Percentiles rank a stretch among this genome's conserved stretches.
Conservation (phyloP, 345 rosid genomes). For the Eucalyptus curtisii region DNA sequence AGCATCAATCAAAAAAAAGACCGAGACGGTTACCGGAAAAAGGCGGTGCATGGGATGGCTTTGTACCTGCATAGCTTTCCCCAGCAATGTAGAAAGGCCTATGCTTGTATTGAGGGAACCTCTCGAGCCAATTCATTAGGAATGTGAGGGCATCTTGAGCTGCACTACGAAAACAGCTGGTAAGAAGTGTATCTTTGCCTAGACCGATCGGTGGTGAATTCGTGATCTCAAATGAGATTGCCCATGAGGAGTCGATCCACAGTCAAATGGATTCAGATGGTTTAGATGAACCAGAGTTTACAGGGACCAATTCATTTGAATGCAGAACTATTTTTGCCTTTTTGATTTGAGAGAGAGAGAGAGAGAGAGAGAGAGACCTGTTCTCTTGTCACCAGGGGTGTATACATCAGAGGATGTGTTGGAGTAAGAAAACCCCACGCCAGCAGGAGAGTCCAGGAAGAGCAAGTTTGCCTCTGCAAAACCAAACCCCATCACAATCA, state of each 20-base stretch:
- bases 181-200: neutral
- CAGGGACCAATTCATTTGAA: neutral
- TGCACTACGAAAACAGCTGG: constrained; percentile 11
- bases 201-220: neutral
- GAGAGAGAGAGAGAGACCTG: constrained; percentile 23
- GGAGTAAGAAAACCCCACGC: constrained; percentile 82
- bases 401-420: constrained; percentile 42
- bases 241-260: neutral
- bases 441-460: constrained; percentile 88
- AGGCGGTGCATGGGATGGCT: neutral
- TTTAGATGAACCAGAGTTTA: neutral
- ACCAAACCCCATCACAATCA: neutral
- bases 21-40: neutral
- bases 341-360: neutral
- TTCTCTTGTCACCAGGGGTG: constrained; percentile 63
- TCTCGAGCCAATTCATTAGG: constrained; percentile 53
- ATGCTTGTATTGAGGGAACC: constrained; percentile 62
- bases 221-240: neutral
- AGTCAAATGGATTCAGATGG: neutral
- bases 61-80: constrained; percentile 83
- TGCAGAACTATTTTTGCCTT: neutral
- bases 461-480: constrained; percentile 63
- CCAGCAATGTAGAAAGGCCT: constrained; percentile 80
- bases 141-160: constrained; percentile 60
- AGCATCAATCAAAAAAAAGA: neutral